Evolutionary conservation across 257 asterid genomes (phyloP), one percentile per base, ranked within the genome.

Genomic region (Cynanchum wilfordii): DNA sequence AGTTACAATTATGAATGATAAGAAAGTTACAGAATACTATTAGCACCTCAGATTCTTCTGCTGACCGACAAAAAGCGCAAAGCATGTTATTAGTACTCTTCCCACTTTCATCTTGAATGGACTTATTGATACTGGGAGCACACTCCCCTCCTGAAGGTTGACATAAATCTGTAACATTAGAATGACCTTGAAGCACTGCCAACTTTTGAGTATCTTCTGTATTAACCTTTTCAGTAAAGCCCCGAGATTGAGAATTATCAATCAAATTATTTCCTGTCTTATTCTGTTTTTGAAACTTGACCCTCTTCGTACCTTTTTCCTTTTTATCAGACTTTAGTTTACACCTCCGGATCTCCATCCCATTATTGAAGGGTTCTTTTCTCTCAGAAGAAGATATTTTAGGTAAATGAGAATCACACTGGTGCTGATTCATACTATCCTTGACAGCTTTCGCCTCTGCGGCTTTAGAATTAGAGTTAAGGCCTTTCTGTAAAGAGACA

Each of bases 61-160:
- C 75, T 56, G 90, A 87, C 73, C 79, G 92, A 76, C 99, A 91
- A 78, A 94, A 94, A 69, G 90, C 88, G 75, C 99, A 94, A 29
- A n/a, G 65, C 66, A 77, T 49, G 55, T 70, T 71, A 36, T 65
- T 73, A 25, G 81, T 58, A 69, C 73, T 58, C 36, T 81, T 77
- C 66, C 69, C 84, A 79, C 88, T 83, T 74, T 79, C 88, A 16
- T 12, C 81, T 74, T 80, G 56, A 74, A 80, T 76, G 40, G 78
- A 59, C 56, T 73, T 66, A 57, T 63, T 74, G 51, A 19, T 49
- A 69, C 65, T 66, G 68, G 66, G 20, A 56, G 75, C 70, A 67
- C 81, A 69, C 68, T 74, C 79, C 51, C 19, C 56, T 69, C 80
- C 81, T 58, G 74, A 74, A 59, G 85, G 76, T 70, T 69, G 70